These are phyloP conservation scores for Lichenothelia convexa DNA, from an alignment of 495 filamentous ascomycete species.

Conservation along the genomic window DNA sequence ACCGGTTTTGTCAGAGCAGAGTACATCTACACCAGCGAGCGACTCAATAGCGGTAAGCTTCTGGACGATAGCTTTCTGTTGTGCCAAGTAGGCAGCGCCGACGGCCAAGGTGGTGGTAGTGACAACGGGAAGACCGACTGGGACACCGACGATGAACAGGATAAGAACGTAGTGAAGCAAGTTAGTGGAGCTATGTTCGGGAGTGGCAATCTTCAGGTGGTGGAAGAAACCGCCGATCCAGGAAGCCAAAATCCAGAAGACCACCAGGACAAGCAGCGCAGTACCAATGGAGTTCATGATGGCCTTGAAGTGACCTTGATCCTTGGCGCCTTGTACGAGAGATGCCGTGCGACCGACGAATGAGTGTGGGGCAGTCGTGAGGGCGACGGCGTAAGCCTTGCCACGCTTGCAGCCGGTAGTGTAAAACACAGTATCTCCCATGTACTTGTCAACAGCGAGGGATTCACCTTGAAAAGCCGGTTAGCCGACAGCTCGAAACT, in stretches of 20 bases:
- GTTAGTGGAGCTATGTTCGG: conserved; percentile 34
- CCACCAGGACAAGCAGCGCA: conserved; percentile 48
- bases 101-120: conserved; percentile 60
- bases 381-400: conserved; percentile 50
- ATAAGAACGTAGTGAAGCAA: conserved; percentile 50
- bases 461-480: no score
- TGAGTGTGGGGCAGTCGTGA: conserved; percentile 43
- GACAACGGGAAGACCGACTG: conserved; percentile 58
- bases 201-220: conserved; percentile 47
- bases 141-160: conserved; percentile 54
- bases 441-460: conserved; percentile 61
- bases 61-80: conserved; percentile 61
- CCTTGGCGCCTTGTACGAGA: conserved; percentile 51
- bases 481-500: no score
- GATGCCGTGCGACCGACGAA: conserved; percentile 58
- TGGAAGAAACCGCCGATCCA: conserved; percentile 67
- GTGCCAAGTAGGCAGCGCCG: conserved; percentile 54
- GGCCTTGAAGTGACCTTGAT: conserved; percentile 62
- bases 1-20: conserved; percentile 57
- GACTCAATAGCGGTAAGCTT: conserved; percentile 63
- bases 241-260: conserved; percentile 50
- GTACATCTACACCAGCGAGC: conserved; percentile 56
- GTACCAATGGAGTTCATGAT: conserved; percentile 67
- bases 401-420: conserved; percentile 66
- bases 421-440: conserved; percentile 54